A percentile compares a stretch with the other conserved stretches of the same genome.
These are phyloP conservation scores for Moniliella sp. DNA, from an alignment of 1,284 basidiomycete genomes.

Conservation along the genomic window DNA sequence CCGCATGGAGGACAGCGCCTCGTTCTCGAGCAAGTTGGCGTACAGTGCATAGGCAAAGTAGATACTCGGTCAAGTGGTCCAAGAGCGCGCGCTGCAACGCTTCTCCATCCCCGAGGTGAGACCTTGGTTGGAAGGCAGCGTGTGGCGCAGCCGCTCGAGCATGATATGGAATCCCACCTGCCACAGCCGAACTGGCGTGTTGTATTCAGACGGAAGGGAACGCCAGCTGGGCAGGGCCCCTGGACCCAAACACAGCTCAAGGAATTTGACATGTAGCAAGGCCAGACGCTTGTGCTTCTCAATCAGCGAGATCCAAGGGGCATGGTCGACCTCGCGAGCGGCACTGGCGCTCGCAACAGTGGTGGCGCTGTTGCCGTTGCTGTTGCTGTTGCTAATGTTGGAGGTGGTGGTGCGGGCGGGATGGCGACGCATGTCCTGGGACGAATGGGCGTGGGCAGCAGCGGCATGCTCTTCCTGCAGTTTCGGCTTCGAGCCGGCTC, in stretches of 20 bases:
- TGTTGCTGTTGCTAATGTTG: constrained; percentile 1
- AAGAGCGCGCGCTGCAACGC: constrained; percentile 27
- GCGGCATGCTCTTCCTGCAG: constrained; percentile 42
- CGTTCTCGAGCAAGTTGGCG: constrained; percentile 65
- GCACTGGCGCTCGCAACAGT: constrained; percentile 2
- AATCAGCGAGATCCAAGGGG: constrained; percentile 12
- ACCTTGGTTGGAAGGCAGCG: constrained; percentile 39
- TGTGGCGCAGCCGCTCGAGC: constrained; percentile 65
- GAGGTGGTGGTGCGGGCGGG: too few species aligned
- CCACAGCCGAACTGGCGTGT: constrained; percentile 82
- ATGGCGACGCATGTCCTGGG: too few species aligned
- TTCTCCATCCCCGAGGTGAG: constrained; percentile 2
- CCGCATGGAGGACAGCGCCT: constrained; percentile 49
- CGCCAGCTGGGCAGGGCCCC: constrained; percentile 66
- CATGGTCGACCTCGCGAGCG: constrained; percentile 6
- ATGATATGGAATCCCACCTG: constrained; percentile 69
- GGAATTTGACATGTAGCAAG: constrained; percentile 65
- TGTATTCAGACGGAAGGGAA: constrained; percentile 73
- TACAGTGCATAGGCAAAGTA: constrained; percentile 89
- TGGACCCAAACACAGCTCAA: constrained; percentile 64
- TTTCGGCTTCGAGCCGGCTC: constrained; percentile 48
- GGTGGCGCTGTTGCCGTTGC: constrained; percentile 3
- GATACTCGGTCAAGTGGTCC: constrained; percentile 67
- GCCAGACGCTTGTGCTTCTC: constrained; percentile 45
- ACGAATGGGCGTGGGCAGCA: too few species aligned